Base-by-base conservation (phyloP, 2,329 filamentous ascomycete species). In the Tolypocladium paradoxum region DNA sequence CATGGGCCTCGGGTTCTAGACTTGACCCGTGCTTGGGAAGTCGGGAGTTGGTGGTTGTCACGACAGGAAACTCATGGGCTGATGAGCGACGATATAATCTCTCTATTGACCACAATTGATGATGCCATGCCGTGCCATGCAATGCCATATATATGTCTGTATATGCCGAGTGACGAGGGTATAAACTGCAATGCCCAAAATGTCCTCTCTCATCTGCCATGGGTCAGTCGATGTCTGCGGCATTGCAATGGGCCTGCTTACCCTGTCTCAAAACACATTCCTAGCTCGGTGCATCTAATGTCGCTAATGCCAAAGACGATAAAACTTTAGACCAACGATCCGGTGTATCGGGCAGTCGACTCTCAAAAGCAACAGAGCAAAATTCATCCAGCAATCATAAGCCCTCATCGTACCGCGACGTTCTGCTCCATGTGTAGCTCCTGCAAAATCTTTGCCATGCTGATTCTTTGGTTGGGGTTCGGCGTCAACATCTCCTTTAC, bases 401-500 rank as follows among this genome's bases (percentile, higher is more conserved):
- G 9, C 9, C 16, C 40, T 53, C 48, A 54, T 12, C 54, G 49
- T 29, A 31, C 48, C 51, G 29, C 45, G 38, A 27, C 49, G 4
- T 53, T 62, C 40, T 63, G 56, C 36, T 67, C 68, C 2, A 57
- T 54, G 53, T 70, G 66, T 45, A 80, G 55, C 57, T 78, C 74
- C 54, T 64, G 67, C 54, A 78, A 64, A 27, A 81, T 70, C 45
- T 71, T 71, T n/a, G 71, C 70, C 74, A 79, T 81, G 22, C 75
- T 78, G 57, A 82, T 76, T 33, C 79, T 72, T 51, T 79, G 72
- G 51, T 65, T 65, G 11, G 73, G 77, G 52, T 77, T 74, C 4
- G 77, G 74, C 7, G 69, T 69, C 54, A 83, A 59, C 79, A 82
- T 83, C 36, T 79, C 75, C 53, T 68, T 67, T 18, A 81, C 72